Percentiles rank a stretch among this genome's conserved stretches.
These are phyloP conservation scores for Tricladium varicosporioides DNA, from an alignment of 2,329 filamentous ascomycete genomes.

Conservation along the genomic window DNA sequence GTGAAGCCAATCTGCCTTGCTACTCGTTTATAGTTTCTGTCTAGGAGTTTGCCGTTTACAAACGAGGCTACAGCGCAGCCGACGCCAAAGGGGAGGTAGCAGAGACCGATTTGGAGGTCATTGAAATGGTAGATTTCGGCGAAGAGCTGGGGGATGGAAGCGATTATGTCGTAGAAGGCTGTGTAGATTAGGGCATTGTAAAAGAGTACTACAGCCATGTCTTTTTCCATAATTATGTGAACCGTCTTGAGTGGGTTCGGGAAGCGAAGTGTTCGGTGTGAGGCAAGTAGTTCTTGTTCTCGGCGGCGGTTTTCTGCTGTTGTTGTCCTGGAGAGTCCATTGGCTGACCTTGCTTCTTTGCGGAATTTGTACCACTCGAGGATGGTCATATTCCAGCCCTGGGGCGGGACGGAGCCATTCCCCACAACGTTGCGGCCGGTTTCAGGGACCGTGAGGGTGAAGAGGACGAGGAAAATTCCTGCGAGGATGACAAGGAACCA, in stretches of 20 bases:
- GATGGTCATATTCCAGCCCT: constrained; percentile 56
- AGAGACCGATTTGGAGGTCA: constrained; percentile 34
- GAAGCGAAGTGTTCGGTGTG: constrained; percentile 45
- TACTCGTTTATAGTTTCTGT: constrained; percentile 68
- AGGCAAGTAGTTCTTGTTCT: constrained; percentile 36
- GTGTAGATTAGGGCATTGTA: constrained; percentile 55
- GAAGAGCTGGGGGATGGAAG: constrained; percentile 50
- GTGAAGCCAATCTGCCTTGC: constrained; percentile 59
- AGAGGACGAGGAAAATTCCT: constrained; percentile 37
- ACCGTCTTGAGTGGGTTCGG: constrained; percentile 58
- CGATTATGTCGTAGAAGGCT: constrained; percentile 51
- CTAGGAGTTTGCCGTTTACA: constrained; percentile 54
- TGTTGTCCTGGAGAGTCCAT: constrained; percentile 25
- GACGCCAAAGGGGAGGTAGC: constrained; percentile 43
- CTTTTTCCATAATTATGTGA: constrained; percentile 53
- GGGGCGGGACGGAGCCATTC: constrained; percentile 51
- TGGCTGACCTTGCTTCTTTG: constrained; percentile 25
- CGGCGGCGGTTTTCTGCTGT: constrained; percentile 35
- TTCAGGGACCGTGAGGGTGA: constrained; percentile 31
- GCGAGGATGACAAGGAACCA: constrained; percentile 51
- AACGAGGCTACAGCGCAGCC: constrained; percentile 51
- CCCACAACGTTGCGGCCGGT: constrained; percentile 35
- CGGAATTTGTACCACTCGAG: constrained; percentile 42
- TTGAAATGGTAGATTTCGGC: constrained; percentile 33
- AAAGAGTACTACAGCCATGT: constrained; percentile 51